A percentile compares a stretch with the other conserved stretches of the same genome.
These are phyloP conservation scores for Hymenoscyphus infarciens DNA, from an alignment of 2,329 filamentous ascomycete species.

Conservation along the genomic window DNA sequence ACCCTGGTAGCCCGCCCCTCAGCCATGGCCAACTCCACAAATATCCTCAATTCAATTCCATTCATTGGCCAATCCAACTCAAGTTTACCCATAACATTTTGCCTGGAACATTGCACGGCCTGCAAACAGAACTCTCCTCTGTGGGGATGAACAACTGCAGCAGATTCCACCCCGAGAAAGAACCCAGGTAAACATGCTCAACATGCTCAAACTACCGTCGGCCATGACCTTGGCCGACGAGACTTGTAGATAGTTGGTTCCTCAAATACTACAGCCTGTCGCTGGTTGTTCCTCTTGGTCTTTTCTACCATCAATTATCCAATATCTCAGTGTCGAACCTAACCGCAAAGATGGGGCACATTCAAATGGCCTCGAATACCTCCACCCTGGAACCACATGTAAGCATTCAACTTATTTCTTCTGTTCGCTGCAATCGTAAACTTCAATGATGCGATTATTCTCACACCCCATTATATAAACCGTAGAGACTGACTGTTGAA, in stretches of 20 bases:
- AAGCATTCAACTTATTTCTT: neutral
- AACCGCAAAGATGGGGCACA: conserved; percentile 5
- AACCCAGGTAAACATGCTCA: conserved; percentile 2
- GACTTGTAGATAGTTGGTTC: neutral
- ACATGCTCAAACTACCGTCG: conserved; percentile 4
- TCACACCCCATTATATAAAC: neutral
- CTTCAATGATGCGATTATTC: neutral
- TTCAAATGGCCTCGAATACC: conserved; percentile 13
- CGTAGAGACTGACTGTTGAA: neutral
- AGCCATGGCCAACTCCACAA: neutral
- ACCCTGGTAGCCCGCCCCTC: conserved; percentile 1
- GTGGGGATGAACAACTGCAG: neutral
- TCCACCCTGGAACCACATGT: conserved; percentile 13
- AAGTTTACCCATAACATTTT: neutral
- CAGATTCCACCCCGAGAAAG: neutral
- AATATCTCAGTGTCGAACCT: neutral
- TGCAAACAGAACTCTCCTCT: neutral
- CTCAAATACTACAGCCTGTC: neutral
- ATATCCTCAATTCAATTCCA: neutral
- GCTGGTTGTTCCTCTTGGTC: neutral
- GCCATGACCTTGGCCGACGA: neutral
- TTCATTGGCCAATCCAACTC: conserved; percentile 1
- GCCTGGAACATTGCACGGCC: neutral
- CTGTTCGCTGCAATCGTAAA: neutral
- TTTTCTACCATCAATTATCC: neutral